Evolutionary conservation across 1,139 yeast species (phyloP).

Genomic region (Neolecta irregularis): DNA sequence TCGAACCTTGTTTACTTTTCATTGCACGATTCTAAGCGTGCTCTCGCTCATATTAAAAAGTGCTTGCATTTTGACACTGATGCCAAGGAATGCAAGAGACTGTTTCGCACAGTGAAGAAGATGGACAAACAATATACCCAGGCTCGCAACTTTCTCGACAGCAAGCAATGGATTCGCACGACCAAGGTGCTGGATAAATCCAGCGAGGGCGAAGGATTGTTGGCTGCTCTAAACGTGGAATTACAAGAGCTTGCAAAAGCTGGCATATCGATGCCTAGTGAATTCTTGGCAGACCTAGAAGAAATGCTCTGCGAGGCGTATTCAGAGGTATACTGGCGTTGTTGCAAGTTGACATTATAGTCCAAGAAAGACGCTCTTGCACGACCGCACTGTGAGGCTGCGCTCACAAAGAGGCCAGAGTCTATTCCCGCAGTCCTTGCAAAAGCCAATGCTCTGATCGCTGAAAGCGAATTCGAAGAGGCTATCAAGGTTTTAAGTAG

Average conservation of each 20-base stretch:
- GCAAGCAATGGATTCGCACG: constrained; percentile 13
- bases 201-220: constrained; percentile 9
- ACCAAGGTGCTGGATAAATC: constrained; percentile 9
- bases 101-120: constrained; percentile 34
- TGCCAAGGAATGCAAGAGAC: constrained; percentile 35
- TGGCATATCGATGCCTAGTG: constrained; percentile 4
- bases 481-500: constrained; percentile 31
- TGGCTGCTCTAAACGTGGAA: constrained; percentile 5
- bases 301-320: constrained; percentile 36
- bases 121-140: constrained; percentile 22
- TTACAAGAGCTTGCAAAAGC: constrained; percentile 6
- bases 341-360: constrained; percentile 13
- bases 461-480: constrained; percentile 29
- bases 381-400: constrained; percentile 26
- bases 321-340: constrained; percentile 20
- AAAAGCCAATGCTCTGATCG: constrained; percentile 31
- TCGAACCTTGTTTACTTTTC: constrained; percentile 37
- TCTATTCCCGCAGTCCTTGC: constrained; percentile 36
- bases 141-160: constrained; percentile 11
- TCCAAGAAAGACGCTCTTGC: constrained; percentile 22
- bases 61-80: constrained; percentile 64
- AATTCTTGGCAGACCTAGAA: constrained; percentile 23
- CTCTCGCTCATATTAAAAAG: constrained; percentile 36
- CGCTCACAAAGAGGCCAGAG: constrained; percentile 23
- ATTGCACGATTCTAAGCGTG: constrained; percentile 36